phyloP scores from a whole-genome alignment of 148 eudicot genomes.

The Diospyros kaki region DNA sequence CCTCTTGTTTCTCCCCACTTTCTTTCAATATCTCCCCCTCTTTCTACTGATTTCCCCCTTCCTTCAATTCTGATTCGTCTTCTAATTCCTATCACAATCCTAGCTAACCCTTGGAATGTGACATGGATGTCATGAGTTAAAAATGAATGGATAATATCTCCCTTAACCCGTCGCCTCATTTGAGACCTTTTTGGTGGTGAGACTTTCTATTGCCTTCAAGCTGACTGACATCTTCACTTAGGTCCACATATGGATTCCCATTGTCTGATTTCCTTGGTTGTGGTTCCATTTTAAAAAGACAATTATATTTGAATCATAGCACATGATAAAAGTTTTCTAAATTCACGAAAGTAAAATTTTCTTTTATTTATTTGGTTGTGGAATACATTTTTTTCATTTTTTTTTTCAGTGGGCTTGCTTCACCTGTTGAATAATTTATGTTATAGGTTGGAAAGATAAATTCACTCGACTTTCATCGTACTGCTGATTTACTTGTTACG shows the following conservation, averaged over 20 bases:
- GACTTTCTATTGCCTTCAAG: not conserved
- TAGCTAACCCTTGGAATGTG: no score
- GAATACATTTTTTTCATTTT: not conserved
- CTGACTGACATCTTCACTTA: not conserved
- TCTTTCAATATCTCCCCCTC: no score
- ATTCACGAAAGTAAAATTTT: not conserved
- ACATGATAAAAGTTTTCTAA: not conserved
- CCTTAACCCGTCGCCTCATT: not conserved
- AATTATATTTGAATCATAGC: not conserved
- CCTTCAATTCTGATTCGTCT: no score
- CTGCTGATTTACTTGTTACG: conserved; percentile 78
- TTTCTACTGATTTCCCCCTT: no score
- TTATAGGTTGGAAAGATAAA: conserved; percentile 84
- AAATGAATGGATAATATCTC: not conserved
- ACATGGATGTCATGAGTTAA: not conserved
- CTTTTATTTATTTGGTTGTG: not conserved
- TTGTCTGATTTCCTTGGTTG: not conserved
- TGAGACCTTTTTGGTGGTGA: not conserved
- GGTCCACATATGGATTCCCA: not conserved
- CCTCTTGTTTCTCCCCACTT: no score
- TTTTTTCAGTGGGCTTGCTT: not conserved
- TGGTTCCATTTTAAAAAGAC: not conserved
- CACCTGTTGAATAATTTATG: conserved; percentile 8
- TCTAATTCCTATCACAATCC: no score
- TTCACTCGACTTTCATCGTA: conserved; percentile 89